These are phyloP conservation scores for Lentinula sp. DNA, from an alignment of 768 basidiomycete genomes.

Conservation along the genomic window DNA sequence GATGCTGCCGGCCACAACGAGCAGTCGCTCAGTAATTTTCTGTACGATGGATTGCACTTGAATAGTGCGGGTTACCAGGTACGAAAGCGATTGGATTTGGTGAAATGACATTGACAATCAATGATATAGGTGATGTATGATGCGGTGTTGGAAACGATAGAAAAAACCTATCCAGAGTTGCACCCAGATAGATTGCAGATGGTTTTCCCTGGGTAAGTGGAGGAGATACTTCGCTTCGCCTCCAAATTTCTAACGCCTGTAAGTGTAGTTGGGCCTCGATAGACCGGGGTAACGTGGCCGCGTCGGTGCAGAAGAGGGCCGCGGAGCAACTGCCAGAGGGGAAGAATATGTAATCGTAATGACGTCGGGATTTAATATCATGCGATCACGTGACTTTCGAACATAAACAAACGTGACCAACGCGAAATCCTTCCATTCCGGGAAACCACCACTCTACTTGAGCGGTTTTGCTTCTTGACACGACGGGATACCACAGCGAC, in stretches of 20 bases:
- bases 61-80: conserved; percentile 72
- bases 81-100: conserved; percentile 14
- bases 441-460: neutral
- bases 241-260: neutral
- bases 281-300: conserved; percentile 15
- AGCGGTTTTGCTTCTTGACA: neutral
- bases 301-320: neutral
- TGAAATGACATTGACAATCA: neutral
- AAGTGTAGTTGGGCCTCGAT: conserved; percentile 31
- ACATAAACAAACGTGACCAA: neutral
- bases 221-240: neutral
- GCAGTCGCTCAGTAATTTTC: conserved; percentile 39
- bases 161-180: conserved; percentile 57
- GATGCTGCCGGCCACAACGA: conserved; percentile 64
- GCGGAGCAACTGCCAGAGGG: neutral
- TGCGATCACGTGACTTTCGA: neutral
- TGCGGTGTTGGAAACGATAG: conserved; percentile 51
- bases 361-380: neutral
- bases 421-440: neutral
- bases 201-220: conserved; percentile 57
- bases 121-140: conserved; percentile 57
- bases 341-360: neutral
- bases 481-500: neutral
- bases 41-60: conserved; percentile 79
- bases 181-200: conserved; percentile 54